A percentile compares a stretch with the other conserved stretches of the same genome.
phyloP scores from a whole-genome alignment of 352 stramenopile genomes.

The Blastocystis sp. region DNA sequence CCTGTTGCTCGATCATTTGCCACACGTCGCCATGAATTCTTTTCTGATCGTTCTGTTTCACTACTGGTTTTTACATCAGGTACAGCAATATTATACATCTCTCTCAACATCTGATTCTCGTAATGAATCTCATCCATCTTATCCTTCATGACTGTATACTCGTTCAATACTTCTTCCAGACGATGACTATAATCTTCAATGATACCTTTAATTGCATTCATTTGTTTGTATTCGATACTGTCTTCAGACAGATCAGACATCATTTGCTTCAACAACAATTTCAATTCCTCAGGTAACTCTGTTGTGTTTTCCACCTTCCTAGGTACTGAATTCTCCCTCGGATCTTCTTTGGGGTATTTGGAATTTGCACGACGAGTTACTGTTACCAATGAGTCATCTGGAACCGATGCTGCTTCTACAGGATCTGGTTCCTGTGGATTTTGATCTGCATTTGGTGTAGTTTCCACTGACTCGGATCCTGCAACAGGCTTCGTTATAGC shows the following conservation, averaged over 20 bases:
- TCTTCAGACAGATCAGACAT: neutral
- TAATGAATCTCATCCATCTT: constrained; percentile 36
- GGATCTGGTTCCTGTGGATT: too few species aligned
- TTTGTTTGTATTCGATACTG: neutral
- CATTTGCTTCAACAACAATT: neutral
- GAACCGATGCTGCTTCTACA: neutral
- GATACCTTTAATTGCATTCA: neutral
- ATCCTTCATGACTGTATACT: neutral
- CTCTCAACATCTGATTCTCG: constrained; percentile 40
- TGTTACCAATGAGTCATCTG: neutral
- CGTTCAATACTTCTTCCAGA: neutral
- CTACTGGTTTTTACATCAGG: neutral
- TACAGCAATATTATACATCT: constrained; percentile 26
- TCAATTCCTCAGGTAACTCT: neutral
- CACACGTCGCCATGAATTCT: neutral
- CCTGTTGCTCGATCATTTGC: neutral
- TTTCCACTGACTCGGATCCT: too few species aligned
- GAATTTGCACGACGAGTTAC: neutral
- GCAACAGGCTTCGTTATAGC: too few species aligned
- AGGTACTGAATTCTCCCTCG: too few species aligned
- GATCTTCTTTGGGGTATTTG: too few species aligned
- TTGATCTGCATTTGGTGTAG: too few species aligned
- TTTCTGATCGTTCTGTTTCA: neutral
- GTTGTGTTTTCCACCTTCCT: too few species aligned
- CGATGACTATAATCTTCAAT: neutral